Base-by-base conservation (phyloP, 2,329 filamentous ascomycete genomes). In the Rhynchosporium secalis region DNA sequence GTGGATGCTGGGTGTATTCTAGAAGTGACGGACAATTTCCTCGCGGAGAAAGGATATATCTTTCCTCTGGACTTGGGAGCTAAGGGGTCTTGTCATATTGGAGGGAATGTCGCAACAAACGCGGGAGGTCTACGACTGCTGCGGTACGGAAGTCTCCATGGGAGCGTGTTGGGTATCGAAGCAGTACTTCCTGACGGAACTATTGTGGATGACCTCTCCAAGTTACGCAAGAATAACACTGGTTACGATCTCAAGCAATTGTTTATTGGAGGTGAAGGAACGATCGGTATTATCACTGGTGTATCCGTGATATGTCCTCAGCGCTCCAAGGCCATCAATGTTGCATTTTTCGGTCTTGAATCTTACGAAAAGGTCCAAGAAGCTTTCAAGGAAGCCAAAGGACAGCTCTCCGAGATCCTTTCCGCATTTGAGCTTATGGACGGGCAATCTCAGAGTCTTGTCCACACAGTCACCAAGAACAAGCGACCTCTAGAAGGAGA, bases 361-460 rank as follows among this genome's bases (percentile, higher is more conserved):
- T 96, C 90, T 46, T 99, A 90, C 75, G 92, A 96, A 54, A 88
- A 96, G 75, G 91, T 92, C 12, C 91, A 95, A 73, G 78, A 84
- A 70, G 92, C 94, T 1, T 99, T 95, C 81, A 83, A 86, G 51
- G 91, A 94, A 76, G 94, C 95, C 59, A 98, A 97, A 80, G 81
- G 82, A 45, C 91, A 96, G 74, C 85, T 99, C 0, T 92, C 90
- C 0, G 95, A 99, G 78, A 98, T 99, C 70, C 83, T 99, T 4
- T 98, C 94, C 2, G 95, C 95, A 0, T 99, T 99, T 74, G 95
- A 99, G 79, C 82, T 99, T 66, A 99, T 99, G 94, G 95, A 99
- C 70, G 86, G 85, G 20, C 82, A 86, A 66, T 94, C 87, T 66
- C 95, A 98, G 77, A 80, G 86, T 65, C 79, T 96, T 45, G 91